Evolutionary conservation across 2,329 filamentous ascomycete genomes (phyloP).

Genomic region (Calonectria pauciramosa): DNA sequence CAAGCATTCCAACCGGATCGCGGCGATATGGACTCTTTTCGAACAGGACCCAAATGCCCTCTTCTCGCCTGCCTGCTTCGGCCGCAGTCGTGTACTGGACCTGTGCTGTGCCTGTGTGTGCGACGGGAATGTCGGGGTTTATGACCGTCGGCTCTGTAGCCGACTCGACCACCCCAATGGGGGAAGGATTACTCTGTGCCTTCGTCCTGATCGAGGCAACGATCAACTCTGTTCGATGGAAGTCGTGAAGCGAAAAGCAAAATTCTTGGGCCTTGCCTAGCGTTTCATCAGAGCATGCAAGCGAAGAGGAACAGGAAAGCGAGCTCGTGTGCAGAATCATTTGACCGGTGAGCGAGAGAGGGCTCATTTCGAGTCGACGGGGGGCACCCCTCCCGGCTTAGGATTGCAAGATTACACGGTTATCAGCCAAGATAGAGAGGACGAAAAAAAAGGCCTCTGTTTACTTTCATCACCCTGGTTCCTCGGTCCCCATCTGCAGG

Average conservation of each 20-base stretch:
- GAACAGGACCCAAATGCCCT: not conserved
- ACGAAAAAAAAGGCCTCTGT: constrained; percentile 13
- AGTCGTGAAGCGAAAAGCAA: not conserved
- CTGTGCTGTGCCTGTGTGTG: not conserved
- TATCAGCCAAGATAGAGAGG: not conserved
- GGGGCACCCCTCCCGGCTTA: constrained; percentile 6
- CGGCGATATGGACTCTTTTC: not conserved
- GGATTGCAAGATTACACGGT: constrained; percentile 13
- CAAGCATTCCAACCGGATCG: not conserved
- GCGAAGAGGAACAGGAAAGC: constrained; percentile 18
- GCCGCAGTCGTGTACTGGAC: no score
- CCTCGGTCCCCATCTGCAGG: constrained; percentile 13
- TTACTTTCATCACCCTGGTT: constrained; percentile 11
- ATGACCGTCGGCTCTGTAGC: not conserved
- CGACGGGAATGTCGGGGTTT: constrained; percentile 8
- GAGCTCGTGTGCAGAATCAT: not conserved
- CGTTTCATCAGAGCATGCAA: constrained; percentile 16
- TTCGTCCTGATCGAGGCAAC: not conserved
- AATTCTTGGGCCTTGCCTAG: not conserved
- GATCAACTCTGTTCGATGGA: not conserved
- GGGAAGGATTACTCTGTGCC: not conserved
- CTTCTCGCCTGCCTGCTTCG: not conserved
- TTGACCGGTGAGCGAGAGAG: not conserved
- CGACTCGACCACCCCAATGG: not conserved
- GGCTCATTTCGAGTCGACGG: constrained; percentile 17